Conservation (phyloP, 768 basidiomycete genomes). For the Suillus placidus region DNA sequence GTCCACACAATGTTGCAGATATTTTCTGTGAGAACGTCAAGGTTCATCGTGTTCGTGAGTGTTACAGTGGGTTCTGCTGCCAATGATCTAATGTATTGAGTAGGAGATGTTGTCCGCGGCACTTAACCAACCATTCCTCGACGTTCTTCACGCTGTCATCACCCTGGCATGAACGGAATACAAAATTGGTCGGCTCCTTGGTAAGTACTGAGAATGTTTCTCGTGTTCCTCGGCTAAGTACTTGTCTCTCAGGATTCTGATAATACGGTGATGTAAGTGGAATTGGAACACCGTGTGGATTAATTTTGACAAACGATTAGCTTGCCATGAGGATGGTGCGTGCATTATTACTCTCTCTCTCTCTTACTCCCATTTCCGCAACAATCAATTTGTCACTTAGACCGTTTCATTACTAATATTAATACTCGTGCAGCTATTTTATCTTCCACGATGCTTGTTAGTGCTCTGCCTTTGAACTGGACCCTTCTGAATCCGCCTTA, state of each 20-base stretch:
- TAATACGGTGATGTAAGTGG: conserved; percentile 43
- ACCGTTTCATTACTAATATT: not conserved
- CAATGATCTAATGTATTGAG: conserved; percentile 11
- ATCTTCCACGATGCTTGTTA: not conserved
- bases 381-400: too few species aligned
- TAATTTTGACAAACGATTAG: conserved; percentile 45
- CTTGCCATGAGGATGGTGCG: conserved; percentile 70
- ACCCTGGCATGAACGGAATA: conserved; percentile 78
- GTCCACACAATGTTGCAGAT: conserved; percentile 64
- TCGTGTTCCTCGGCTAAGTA: too few species aligned
- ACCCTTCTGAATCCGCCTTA: not conserved
- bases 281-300: not conserved
- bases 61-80: conserved; percentile 10
- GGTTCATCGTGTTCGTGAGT: too few species aligned
- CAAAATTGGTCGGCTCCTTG: conserved; percentile 58
- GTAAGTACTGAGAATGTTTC: conserved; percentile 43
- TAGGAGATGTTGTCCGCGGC: conserved; percentile 57
- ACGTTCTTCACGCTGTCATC: conserved; percentile 73
- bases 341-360: too few species aligned
- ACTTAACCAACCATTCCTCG: conserved; percentile 61
- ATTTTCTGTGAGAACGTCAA: conserved; percentile 71
- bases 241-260: conserved; percentile 42
- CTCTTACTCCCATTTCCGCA: too few species aligned
- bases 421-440: not conserved
- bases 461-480: not conserved